Conservation (phyloP, 208 protist genomes). For the Crithidia acanthocephali region DNA sequence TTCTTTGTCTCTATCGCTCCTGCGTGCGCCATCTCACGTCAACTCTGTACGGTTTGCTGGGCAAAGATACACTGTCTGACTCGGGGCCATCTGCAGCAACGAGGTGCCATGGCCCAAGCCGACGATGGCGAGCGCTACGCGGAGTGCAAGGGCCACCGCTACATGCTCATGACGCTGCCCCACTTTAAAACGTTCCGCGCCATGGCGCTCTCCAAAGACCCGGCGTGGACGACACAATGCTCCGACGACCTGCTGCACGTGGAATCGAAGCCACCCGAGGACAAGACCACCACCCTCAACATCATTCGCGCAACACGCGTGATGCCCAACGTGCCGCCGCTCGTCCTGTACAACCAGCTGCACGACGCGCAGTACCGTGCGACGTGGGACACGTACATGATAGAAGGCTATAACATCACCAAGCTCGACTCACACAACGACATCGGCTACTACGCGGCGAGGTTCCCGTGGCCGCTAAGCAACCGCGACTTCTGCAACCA, state of each 20-base stretch:
- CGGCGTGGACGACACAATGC: conserved; percentile 60
- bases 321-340: conserved; percentile 68
- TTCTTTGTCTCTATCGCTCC: too few species aligned
- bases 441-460: conserved; percentile 90
- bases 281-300: conserved; percentile 61
- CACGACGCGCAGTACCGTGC: conserved; percentile 87
- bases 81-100: too few species aligned
- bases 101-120: neutral
- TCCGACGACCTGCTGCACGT: conserved; percentile 46
- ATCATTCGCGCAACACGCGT: conserved; percentile 76
- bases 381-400: conserved; percentile 90
- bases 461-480: conserved; percentile 86
- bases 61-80: too few species aligned
- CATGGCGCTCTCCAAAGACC: conserved; percentile 45
- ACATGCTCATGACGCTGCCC: conserved; percentile 67
- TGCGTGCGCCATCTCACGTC: too few species aligned
- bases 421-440: conserved; percentile 88
- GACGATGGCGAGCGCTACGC: conserved; percentile 33
- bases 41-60: too few species aligned
- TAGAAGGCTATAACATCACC: conserved; percentile 86
- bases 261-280: conserved; percentile 61
- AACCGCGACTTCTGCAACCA: conserved; percentile 93
- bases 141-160: conserved; percentile 56
- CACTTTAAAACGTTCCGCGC: conserved; percentile 72
- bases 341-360: conserved; percentile 84